These are phyloP conservation scores for Erythrobasidium hasegawianum DNA, from an alignment of 1,284 basidiomycete genomes.

Conservation along the genomic window DNA sequence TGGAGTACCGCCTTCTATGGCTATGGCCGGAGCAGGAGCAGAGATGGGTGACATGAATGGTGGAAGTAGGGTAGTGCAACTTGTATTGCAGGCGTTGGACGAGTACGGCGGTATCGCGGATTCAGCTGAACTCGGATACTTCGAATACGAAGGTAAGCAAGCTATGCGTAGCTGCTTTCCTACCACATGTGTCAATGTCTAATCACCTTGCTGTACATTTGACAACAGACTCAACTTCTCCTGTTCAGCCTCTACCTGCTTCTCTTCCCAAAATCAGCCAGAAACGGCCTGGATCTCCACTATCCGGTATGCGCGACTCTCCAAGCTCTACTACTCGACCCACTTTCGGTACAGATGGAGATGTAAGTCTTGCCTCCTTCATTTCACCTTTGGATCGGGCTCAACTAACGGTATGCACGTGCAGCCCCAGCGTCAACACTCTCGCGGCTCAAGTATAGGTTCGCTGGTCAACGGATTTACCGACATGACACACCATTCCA, in stretches of 20 bases:
- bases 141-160: constrained; percentile 32
- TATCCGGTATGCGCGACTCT: constrained; percentile 15
- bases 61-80: constrained; percentile 5
- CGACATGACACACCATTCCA: constrained; percentile 28
- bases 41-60: neutral
- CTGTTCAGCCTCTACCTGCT: neutral
- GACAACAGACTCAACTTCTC: neutral
- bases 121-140: constrained; percentile 29
- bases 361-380: neutral
- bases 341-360: neutral
- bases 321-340: constrained; percentile 13
- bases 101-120: constrained; percentile 19
- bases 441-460: constrained; percentile 23
- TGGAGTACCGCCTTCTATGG: neutral
- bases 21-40: neutral
- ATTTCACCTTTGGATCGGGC: neutral
- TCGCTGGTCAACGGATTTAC: constrained; percentile 32
- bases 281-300: constrained; percentile 30
- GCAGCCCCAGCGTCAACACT: constrained; percentile 16
- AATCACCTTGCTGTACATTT: too few relatives aligned
- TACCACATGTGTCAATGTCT: too few relatives aligned
- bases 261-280: constrained; percentile 4
- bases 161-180: too few relatives aligned
- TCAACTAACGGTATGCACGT: neutral
- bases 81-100: constrained; percentile 30